Percentiles rank a stretch among this genome's conserved stretches.
Evolutionary conservation across 768 basidiomycete genomes (phyloP).

Genomic region (Russula olivacea): DNA sequence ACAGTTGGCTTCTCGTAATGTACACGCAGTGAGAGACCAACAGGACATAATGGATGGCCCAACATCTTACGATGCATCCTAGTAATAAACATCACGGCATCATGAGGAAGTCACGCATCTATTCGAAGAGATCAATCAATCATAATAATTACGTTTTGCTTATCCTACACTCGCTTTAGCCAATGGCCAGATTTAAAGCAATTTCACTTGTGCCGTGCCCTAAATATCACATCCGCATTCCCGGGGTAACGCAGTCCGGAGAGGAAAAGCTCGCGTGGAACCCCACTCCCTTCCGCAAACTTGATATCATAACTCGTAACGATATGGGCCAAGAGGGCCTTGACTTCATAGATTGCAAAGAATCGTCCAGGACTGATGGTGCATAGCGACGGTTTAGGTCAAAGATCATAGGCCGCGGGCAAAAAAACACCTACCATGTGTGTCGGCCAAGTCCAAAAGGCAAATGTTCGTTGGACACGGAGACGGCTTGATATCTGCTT

Average conservation of each 20-base stretch:
- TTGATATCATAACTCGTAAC: background rate
- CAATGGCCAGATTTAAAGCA: too few species aligned
- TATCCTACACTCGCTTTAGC: too few species aligned
- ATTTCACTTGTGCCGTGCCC: background rate
- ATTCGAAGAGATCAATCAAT: too few species aligned
- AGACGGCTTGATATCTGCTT: background rate
- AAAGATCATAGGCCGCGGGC: background rate
- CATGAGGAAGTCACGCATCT: too few species aligned
- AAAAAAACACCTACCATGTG: background rate
- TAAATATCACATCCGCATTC: background rate
- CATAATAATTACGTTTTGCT: too few species aligned
- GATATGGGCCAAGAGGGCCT: background rate
- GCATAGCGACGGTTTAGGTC: background rate
- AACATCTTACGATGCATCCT: too few species aligned
- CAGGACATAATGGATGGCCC: too few species aligned
- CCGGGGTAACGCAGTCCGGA: background rate
- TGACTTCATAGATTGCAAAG: background rate
- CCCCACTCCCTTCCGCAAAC: background rate
- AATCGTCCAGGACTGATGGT: background rate
- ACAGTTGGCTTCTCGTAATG: too few species aligned
- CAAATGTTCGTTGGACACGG: background rate
- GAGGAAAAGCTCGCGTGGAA: background rate
- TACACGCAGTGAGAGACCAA: too few species aligned
- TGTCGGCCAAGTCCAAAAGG: background rate
- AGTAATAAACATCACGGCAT: too few species aligned